Evolutionary conservation across 352 stramenopile genomes (phyloP).

Genomic region (Thalassiosira sp.): DNA sequence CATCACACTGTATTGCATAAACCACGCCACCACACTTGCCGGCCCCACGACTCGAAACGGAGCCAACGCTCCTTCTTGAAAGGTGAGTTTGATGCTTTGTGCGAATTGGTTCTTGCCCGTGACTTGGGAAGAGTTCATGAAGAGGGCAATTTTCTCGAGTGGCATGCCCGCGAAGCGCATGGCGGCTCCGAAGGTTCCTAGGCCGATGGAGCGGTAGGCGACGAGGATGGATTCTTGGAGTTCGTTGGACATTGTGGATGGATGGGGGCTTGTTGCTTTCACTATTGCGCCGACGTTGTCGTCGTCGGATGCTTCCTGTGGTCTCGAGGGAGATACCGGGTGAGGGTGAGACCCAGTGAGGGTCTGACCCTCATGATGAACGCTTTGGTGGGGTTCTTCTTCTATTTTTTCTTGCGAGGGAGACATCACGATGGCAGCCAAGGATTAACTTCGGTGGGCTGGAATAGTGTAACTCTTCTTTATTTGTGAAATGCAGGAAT

Average conservation of each 20-base stretch:
- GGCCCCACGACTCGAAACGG: constrained; percentile 72
- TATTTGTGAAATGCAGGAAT: too few relatives aligned
- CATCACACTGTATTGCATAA: constrained; percentile 80
- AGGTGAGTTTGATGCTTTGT: constrained; percentile 69
- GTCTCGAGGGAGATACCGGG: too few relatives aligned
- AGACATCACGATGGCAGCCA: too few relatives aligned
- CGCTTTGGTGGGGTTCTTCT: too few relatives aligned
- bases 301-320: background rate
- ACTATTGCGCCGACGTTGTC: background rate
- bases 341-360: too few relatives aligned
- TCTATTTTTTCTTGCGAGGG: too few relatives aligned
- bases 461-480: too few relatives aligned
- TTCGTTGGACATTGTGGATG: constrained; percentile 24
- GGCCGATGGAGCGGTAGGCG: constrained; percentile 70
- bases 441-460: too few relatives aligned
- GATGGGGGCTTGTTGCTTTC: constrained; percentile 14
- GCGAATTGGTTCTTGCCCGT: constrained; percentile 61
- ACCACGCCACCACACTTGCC: constrained; percentile 68
- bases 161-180: constrained; percentile 77
- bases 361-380: too few relatives aligned
- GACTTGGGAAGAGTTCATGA: constrained; percentile 70
- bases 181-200: constrained; percentile 68
- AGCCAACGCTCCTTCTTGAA: constrained; percentile 54
- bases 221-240: constrained; percentile 55
- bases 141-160: constrained; percentile 80